phyloP scores from a whole-genome alignment of 139 green algal genomes.

The Dunaliella sp. region DNA sequence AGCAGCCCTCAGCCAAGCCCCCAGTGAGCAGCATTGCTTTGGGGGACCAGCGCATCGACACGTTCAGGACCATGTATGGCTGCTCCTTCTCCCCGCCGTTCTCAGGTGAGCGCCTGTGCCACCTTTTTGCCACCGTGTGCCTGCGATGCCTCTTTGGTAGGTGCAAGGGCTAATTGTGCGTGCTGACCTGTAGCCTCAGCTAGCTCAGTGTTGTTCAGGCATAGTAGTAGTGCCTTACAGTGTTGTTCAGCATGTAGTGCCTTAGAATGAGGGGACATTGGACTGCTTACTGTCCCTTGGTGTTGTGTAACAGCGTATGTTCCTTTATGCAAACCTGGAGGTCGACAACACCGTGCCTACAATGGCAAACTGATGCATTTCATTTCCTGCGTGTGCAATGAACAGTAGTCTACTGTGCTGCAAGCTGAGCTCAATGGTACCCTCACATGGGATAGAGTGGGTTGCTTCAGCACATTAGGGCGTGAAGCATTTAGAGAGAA shows the following conservation, averaged over 20 bases:
- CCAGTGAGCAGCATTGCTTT: slow-evolving; percentile 60
- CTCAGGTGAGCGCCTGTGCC: background rate
- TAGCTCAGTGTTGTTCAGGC: background rate
- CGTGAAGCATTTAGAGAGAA: too few species aligned
- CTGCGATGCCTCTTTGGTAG: background rate
- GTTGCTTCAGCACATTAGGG: too few species aligned
- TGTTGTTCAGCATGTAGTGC: background rate
- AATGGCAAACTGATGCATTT: too few species aligned
- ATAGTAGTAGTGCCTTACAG: background rate
- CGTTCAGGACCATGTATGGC: slow-evolving; percentile 67
- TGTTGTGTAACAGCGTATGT: too few species aligned
- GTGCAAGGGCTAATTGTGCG: background rate
- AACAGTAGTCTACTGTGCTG: too few species aligned
- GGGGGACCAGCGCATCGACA: slow-evolving; percentile 62
- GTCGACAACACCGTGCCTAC: too few species aligned
- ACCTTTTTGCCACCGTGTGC: background rate
- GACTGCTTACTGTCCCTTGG: too few species aligned
- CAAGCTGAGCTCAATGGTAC: too few species aligned
- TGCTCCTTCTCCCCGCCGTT: slow-evolving; percentile 49
- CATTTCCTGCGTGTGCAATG: too few species aligned
- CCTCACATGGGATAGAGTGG: too few species aligned
- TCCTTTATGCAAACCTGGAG: too few species aligned
- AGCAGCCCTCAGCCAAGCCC: slow-evolving; percentile 62
- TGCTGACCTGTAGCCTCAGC: background rate
- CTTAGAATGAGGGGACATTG: background rate